Evolutionary conservation across 495 filamentous ascomycete genomes (phyloP).

Genomic region (Corynascus novoguineensis): DNA sequence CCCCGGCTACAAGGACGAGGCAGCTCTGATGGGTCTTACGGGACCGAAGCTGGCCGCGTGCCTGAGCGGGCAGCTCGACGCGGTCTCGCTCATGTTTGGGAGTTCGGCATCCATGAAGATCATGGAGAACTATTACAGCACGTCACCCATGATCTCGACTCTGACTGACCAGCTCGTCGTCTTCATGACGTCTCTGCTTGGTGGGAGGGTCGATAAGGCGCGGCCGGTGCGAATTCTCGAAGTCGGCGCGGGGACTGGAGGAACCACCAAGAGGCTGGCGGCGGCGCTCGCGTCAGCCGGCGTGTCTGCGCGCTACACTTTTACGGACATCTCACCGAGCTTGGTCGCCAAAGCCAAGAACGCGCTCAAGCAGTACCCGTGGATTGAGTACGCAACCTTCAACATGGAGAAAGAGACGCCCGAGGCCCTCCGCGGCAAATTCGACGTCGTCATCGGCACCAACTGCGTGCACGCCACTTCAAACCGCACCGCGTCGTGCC

Average conservation of each 20-base stretch:
- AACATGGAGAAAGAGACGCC: constrained; percentile 45
- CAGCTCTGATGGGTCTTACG: constrained; percentile 4
- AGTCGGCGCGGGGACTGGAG: constrained; percentile 51
- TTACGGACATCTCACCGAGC: constrained; percentile 46
- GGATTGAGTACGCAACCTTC: constrained; percentile 42
- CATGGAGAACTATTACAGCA: constrained; percentile 11
- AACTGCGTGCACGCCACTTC: too few relatives aligned
- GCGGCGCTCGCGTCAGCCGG: constrained; percentile 12
- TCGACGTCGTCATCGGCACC: too few relatives aligned
- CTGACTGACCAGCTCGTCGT: neutral
- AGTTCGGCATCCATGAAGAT: neutral
- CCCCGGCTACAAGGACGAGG: constrained; percentile 9
- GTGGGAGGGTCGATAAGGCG: neutral
- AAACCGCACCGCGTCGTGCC: too few relatives aligned
- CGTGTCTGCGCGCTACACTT: constrained; percentile 44
- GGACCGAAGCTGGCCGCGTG: constrained; percentile 16
- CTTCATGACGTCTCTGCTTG: neutral
- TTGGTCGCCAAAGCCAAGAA: constrained; percentile 47
- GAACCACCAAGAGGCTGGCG: constrained; percentile 31
- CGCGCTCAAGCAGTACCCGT: constrained; percentile 31
- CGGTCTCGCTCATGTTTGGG: constrained; percentile 12
- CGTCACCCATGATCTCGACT: constrained; percentile 11
- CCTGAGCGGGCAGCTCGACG: constrained; percentile 12
- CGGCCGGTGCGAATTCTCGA: constrained; percentile 38
- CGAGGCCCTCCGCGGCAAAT: too few relatives aligned